phyloP scores from a whole-genome alignment of 768 basidiomycete species.

The Gymnopilus junonius region DNA sequence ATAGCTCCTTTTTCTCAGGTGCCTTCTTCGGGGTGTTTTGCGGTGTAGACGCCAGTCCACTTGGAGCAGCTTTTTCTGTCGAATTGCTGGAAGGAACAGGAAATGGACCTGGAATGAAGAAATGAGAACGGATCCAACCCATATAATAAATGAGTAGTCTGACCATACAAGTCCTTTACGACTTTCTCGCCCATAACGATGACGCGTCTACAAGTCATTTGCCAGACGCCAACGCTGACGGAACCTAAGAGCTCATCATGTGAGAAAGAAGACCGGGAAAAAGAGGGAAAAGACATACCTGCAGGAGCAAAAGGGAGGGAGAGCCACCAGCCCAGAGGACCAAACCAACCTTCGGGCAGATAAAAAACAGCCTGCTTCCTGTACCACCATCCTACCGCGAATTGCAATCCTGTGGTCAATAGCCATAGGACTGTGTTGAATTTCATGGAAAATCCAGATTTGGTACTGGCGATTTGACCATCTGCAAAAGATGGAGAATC shows the following conservation, averaged over 20 bases:
- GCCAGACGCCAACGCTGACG: conserved; percentile 93
- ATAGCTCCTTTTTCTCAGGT: conserved; percentile 13
- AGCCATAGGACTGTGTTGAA: conserved; percentile 82
- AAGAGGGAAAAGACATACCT: conserved; percentile 50
- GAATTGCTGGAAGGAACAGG: neutral
- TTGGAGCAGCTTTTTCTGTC: conserved; percentile 7
- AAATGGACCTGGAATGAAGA: neutral
- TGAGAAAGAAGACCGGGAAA: neutral
- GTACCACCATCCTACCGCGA: conserved; percentile 90
- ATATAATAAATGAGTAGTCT: conserved; percentile 15
- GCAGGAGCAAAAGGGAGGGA: conserved; percentile 89
- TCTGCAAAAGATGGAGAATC: conserved; percentile 47
- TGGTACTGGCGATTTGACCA: conserved; percentile 60
- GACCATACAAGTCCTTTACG: conserved; percentile 64
- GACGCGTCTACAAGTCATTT: conserved; percentile 91
- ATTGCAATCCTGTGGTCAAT: conserved; percentile 85
- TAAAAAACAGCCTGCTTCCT: conserved; percentile 91
- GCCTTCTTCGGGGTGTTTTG: conserved; percentile 27
- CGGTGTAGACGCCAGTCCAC: conserved; percentile 22
- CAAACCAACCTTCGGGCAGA: conserved; percentile 89
- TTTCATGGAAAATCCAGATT: conserved; percentile 64
- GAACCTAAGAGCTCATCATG: conserved; percentile 57
- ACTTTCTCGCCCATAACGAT: conserved; percentile 76
- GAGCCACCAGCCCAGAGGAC: conserved; percentile 86
- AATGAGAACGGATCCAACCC: neutral